Conservation (phyloP, 768 basidiomycete species). For the Chalciporus sphaerocephalus region DNA sequence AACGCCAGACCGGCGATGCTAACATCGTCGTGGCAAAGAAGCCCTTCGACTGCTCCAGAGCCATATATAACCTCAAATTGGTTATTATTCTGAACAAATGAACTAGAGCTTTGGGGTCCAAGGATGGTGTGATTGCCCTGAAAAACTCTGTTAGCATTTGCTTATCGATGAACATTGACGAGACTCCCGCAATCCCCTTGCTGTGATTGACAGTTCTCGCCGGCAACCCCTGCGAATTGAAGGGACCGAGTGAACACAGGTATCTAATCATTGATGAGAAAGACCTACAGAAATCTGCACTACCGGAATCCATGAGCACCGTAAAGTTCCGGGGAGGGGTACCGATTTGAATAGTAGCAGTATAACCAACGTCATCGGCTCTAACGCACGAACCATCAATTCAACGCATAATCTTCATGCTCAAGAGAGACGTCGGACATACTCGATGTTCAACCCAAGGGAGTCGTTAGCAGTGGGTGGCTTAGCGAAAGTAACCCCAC, state of each 20-base stretch:
- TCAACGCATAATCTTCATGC: neutral
- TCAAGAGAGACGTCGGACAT: slow-evolving; percentile 17
- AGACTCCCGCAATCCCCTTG: slow-evolving; percentile 40
- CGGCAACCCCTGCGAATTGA: slow-evolving; percentile 41
- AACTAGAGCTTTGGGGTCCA: slow-evolving; percentile 54
- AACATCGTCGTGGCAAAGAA: slow-evolving; percentile 59
- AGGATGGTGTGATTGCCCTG: slow-evolving; percentile 67
- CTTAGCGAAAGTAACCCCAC: slow-evolving; percentile 41
- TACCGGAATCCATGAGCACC: slow-evolving; percentile 68
- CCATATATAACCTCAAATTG: slow-evolving; percentile 66
- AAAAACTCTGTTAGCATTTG: slow-evolving; percentile 18
- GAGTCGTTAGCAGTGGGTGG: slow-evolving; percentile 45
- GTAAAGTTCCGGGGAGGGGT: slow-evolving; percentile 55
- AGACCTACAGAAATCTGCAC: slow-evolving; percentile 52
- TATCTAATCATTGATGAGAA: neutral
- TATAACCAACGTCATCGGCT: slow-evolving; percentile 51
- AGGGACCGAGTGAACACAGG: neutral
- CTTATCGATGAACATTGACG: neutral
- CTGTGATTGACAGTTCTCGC: slow-evolving; percentile 47
- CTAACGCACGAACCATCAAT: slow-evolving; percentile 22
- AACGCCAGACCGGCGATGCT: slow-evolving; percentile 59
- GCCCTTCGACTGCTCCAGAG: slow-evolving; percentile 62
- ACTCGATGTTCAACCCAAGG: slow-evolving; percentile 70
- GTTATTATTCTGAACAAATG: slow-evolving; percentile 50
- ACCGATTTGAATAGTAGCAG: slow-evolving; percentile 61